Evolutionary conservation across 2,329 filamentous ascomycete species (phyloP).

Genomic region (Penicillium sumatraense): DNA sequence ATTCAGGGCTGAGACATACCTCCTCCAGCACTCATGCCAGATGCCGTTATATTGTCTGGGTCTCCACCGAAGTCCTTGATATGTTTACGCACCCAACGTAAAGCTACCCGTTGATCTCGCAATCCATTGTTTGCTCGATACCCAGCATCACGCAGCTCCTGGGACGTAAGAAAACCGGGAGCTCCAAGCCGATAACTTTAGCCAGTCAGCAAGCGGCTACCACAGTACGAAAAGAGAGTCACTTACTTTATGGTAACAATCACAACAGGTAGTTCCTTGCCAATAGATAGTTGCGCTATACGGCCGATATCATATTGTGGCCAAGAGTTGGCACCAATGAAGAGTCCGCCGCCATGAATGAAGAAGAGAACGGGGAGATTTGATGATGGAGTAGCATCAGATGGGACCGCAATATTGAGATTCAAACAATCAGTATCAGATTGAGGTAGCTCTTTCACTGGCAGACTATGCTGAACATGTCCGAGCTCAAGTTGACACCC

Average conservation of each 20-base stretch:
- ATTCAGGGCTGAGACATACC: constrained; percentile 32
- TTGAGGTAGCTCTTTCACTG: constrained; percentile 41
- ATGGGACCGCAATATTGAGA: constrained; percentile 56
- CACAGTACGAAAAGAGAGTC: not conserved
- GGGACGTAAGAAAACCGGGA: constrained; percentile 54
- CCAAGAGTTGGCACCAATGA: constrained; percentile 56
- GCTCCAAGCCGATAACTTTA: constrained; percentile 53
- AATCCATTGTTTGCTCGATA: constrained; percentile 53
- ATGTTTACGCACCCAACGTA: constrained; percentile 47
- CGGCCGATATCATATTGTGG: constrained; percentile 56
- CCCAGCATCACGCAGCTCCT: constrained; percentile 51
- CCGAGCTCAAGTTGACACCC: constrained; percentile 53
- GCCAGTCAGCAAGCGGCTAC: constrained; percentile 10
- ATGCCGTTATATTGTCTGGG: constrained; percentile 44
- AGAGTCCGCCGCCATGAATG: constrained; percentile 59
- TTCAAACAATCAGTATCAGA: constrained; percentile 58
- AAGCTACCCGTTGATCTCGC: constrained; percentile 52
- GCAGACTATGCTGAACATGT: constrained; percentile 55
- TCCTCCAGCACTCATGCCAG: constrained; percentile 55
- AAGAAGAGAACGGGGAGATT: constrained; percentile 58
- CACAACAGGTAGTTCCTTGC: constrained; percentile 53
- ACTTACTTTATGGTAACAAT: constrained; percentile 51
- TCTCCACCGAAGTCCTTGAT: constrained; percentile 50
- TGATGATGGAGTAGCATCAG: constrained; percentile 21
- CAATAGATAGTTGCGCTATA: constrained; percentile 51